Evolutionary conservation across 2,329 filamentous ascomycete genomes (phyloP).

Genomic region (Ciborinia camelliae): DNA sequence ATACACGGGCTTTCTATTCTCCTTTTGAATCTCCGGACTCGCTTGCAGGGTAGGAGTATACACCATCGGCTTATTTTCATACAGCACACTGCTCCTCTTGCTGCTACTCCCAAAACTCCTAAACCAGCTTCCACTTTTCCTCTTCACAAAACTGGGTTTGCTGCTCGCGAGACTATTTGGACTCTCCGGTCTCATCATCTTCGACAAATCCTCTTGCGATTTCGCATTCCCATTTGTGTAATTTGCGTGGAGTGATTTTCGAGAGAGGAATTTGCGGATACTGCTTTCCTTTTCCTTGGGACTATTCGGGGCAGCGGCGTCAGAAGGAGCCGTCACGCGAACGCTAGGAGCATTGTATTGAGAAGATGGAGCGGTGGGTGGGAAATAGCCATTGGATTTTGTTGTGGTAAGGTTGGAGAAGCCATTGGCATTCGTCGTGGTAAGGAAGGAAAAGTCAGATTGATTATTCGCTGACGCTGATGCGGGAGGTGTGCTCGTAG

Average conservation of each 20-base stretch:
- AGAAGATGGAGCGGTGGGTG: background rate
- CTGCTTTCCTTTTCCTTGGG: slow-evolving; percentile 36
- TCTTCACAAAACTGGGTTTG: slow-evolving; percentile 27
- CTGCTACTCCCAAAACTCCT: slow-evolving; percentile 29
- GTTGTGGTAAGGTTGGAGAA: background rate
- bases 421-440: background rate
- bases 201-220: slow-evolving; percentile 33
- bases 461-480: slow-evolving; percentile 12
- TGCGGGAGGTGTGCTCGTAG: background rate
- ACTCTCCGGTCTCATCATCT: slow-evolving; percentile 32
- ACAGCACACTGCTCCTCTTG: slow-evolving; percentile 32
- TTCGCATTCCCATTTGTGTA: slow-evolving; percentile 34
- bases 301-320: slow-evolving; percentile 26
- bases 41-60: slow-evolving; percentile 3
- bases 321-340: slow-evolving; percentile 2
- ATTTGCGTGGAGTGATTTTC: slow-evolving; percentile 38
- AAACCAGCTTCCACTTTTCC: slow-evolving; percentile 37
- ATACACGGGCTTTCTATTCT: slow-evolving; percentile 24
- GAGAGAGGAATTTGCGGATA: slow-evolving; percentile 40
- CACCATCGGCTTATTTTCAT: slow-evolving; percentile 7
- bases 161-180: slow-evolving; percentile 31
- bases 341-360: slow-evolving; percentile 2
- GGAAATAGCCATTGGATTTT: slow-evolving; percentile 12
- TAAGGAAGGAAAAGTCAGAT: slow-evolving; percentile 2
- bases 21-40: slow-evolving; percentile 24